Evolutionary conservation across 352 stramenopile genomes (phyloP).

Genomic region (Phytopythium boreale): DNA sequence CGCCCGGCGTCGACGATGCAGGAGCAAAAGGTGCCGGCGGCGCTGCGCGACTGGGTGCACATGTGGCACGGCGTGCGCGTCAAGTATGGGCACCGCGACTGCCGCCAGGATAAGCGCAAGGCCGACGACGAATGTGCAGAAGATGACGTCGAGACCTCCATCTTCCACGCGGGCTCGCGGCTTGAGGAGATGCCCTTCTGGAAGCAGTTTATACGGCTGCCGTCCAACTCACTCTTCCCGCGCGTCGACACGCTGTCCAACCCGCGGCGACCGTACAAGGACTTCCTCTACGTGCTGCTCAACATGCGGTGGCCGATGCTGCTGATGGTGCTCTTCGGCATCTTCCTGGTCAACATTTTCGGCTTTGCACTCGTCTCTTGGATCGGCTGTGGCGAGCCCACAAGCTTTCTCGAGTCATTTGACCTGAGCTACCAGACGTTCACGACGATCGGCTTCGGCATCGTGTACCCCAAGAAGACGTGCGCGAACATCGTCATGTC

Average conservation of each 20-base stretch:
- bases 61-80: constrained; percentile 81
- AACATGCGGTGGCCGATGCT: constrained; percentile 83
- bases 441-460: constrained; percentile 80
- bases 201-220: constrained; percentile 66
- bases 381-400: constrained; percentile 49
- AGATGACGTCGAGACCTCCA: constrained; percentile 21
- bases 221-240: constrained; percentile 73
- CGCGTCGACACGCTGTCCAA: constrained; percentile 55
- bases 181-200: constrained; percentile 64
- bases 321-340: constrained; percentile 43
- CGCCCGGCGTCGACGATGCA: constrained; percentile 36
- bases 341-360: constrained; percentile 69
- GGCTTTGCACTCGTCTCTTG: constrained; percentile 49
- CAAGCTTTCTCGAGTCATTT: constrained; percentile 54
- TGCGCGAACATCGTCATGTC: constrained; percentile 75
- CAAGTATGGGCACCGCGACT: constrained; percentile 24
- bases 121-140: neutral
- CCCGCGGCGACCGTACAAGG: constrained; percentile 71
- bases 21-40: constrained; percentile 53
- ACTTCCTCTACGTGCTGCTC: constrained; percentile 80
- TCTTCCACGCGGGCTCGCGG: constrained; percentile 68
- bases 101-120: neutral
- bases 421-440: constrained; percentile 85
- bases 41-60: constrained; percentile 72
- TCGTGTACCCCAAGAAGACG: constrained; percentile 61